These are phyloP conservation scores for Antarctomyces pellizariae DNA, from an alignment of 495 filamentous ascomycete species.

Conservation along the genomic window DNA sequence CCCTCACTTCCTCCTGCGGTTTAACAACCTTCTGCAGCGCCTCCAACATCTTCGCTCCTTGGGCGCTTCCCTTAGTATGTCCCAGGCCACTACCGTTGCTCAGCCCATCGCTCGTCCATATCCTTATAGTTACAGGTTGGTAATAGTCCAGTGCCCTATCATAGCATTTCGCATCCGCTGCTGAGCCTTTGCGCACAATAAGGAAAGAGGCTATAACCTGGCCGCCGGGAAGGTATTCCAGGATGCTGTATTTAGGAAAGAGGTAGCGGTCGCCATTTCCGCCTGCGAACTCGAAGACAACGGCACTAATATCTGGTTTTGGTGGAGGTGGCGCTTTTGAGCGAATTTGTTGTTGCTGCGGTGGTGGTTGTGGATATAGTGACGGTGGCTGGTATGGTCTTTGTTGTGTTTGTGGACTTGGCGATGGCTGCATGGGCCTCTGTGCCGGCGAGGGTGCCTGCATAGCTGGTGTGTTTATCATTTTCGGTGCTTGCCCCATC, in stretches of 20 bases:
- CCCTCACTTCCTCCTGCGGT: constrained; percentile 50
- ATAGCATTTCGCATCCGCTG: constrained; percentile 19
- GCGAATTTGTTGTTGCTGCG: constrained; percentile 19
- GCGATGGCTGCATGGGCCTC: background rate
- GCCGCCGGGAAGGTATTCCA: constrained; percentile 36
- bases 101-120: too few species aligned
- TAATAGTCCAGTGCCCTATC: constrained; percentile 51
- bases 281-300: constrained; percentile 69
- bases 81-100: too few species aligned
- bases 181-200: constrained; percentile 34
- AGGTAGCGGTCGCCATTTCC: constrained; percentile 69
- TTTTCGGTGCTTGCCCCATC: constrained; percentile 8
- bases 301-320: constrained; percentile 40
- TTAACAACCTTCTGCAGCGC: constrained; percentile 58
- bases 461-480: too few species aligned
- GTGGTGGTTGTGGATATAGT: constrained; percentile 8
- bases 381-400: background rate
- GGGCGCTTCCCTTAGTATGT: too few species aligned
- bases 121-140: constrained; percentile 67
- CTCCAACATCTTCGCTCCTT: constrained; percentile 39
- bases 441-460: constrained; percentile 4
- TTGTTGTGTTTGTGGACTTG: background rate
- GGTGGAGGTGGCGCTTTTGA: constrained; percentile 28
- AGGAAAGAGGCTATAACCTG: constrained; percentile 41
- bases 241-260: constrained; percentile 67